Evolutionary conservation across 371 early-diverging fungal genomes (phyloP), one percentile per base, ranked within the genome.

Genomic region (Saksenaea vasiformis): DNA sequence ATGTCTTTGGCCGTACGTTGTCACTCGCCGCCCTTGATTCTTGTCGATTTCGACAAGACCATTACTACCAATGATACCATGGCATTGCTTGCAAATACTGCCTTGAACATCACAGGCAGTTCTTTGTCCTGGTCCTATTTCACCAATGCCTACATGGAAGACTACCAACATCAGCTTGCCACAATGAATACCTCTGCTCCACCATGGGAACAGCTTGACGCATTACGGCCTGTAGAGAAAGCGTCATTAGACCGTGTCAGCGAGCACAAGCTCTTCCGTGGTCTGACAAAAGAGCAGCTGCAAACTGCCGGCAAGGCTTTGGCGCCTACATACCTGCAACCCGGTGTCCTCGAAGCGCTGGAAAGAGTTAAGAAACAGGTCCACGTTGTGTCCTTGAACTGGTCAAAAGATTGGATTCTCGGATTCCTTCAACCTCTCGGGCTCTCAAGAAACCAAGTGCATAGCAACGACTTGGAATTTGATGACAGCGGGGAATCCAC

Each of bases 331-430:
- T 43, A 53, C 3, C 67, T 79, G 3, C 72, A 54, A 19, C 64
- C 69, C 1, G 38, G 61, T 37, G 71, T 70, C 0, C 22, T 74
- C 10, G 56, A 63, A 9, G 58, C 60, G 10, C 43, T 76, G 11
- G 17, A 56, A 11, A 19, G 44, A 34, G 54, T 55, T 0, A 22
- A 41, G 27, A 58, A 62, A 8, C 35, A 54, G 1, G 57, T 78
- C 5, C 66, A 67, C 13, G 70, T 78, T 9, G 62, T 78, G 0
- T 80, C 78, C 3, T 51, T 80, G 11, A 76, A 78, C 43, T 80
- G 81, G 81, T 80, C 81, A 1, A 78, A 76, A 31, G 81, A 80
- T 22, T 80, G 81, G 81, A 76, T 80, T n/a, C 63, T 64, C 3
- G 81, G 81, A 0, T 60, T 71, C 1, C 51, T 78, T 8, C 37